Evolutionary conservation across 495 filamentous ascomycete genomes (phyloP).

Genomic region (Neurospora sp.): DNA sequence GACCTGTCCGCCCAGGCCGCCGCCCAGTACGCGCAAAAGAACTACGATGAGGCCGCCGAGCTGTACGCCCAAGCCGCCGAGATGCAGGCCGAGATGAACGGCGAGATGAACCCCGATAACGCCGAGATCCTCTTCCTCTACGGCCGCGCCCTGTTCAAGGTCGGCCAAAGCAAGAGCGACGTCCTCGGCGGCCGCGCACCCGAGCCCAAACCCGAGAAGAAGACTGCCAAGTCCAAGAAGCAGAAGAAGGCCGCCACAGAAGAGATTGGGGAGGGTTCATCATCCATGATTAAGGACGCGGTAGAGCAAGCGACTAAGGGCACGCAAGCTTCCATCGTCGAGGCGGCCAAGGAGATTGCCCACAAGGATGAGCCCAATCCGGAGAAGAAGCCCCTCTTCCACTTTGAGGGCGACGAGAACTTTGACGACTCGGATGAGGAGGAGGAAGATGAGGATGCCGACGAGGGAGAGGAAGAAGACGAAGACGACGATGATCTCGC

Average conservation of each 20-base stretch:
- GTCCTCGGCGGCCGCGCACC: constrained; percentile 79
- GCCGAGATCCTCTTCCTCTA: constrained; percentile 90
- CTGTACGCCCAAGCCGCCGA: constrained; percentile 80
- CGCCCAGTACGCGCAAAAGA: constrained; percentile 68
- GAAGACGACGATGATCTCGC: constrained; percentile 88
- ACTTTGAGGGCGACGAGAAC: constrained; percentile 90
- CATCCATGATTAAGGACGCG: constrained; percentile 32
- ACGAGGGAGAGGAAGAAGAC: constrained; percentile 44
- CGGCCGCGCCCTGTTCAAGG: constrained; percentile 83
- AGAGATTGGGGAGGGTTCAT: constrained; percentile 25
- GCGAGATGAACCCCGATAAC: constrained; percentile 80
- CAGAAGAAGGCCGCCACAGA: constrained; percentile 16
- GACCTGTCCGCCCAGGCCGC: constrained; percentile 45
- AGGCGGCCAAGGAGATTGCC: constrained; percentile 29
- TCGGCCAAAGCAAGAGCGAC: constrained; percentile 87
- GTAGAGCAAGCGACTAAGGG: constrained; percentile 39
- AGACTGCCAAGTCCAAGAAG: constrained; percentile 15
- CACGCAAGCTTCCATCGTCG: constrained; percentile 27
- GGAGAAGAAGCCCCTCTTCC: constrained; percentile 65
- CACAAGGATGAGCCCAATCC: constrained; percentile 20
- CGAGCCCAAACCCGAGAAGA: constrained; percentile 35
- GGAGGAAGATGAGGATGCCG: constrained; percentile 46
- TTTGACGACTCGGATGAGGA: constrained; percentile 72
- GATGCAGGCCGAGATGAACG: constrained; percentile 82
- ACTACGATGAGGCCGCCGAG: constrained; percentile 75